Percentiles rank a stretch among this genome's conserved stretches.
Conservation (phyloP, 2,329 filamentous ascomycete species). For the Sclerotiophoma versabilis region DNA sequence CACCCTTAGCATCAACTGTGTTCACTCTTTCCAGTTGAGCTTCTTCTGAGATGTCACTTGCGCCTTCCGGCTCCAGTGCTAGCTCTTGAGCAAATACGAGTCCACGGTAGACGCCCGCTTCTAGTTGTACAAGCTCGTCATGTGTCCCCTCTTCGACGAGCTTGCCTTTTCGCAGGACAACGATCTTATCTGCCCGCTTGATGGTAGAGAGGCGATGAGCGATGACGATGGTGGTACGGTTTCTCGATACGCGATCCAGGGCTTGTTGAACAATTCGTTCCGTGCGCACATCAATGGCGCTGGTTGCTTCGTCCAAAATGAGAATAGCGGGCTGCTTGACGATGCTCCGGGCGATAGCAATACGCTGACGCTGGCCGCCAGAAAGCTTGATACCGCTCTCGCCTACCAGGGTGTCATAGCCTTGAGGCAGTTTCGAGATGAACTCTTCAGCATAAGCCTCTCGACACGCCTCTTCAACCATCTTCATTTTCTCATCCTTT, state of each 20-base stretch:
- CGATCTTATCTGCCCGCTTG: slow-evolving; percentile 78
- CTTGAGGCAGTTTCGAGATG: slow-evolving; percentile 54
- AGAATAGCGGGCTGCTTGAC: slow-evolving; percentile 71
- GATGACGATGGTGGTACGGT: slow-evolving; percentile 77
- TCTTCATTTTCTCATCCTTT: slow-evolving; percentile 63
- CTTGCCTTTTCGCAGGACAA: slow-evolving; percentile 75
- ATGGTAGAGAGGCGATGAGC: slow-evolving; percentile 79
- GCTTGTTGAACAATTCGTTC: slow-evolving; percentile 64
- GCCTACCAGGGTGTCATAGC: slow-evolving; percentile 77
- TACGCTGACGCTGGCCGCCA: slow-evolving; percentile 84
- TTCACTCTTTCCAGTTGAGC: slow-evolving; percentile 13
- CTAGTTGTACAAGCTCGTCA: slow-evolving; percentile 68
- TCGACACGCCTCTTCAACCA: slow-evolving; percentile 55
- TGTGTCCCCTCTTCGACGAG: slow-evolving; percentile 80
- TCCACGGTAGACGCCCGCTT: slow-evolving; percentile 69
- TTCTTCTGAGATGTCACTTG: slow-evolving; percentile 9
- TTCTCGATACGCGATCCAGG: slow-evolving; percentile 66
- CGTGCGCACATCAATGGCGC: slow-evolving; percentile 65
- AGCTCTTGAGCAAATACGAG: slow-evolving; percentile 63
- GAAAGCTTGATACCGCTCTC: slow-evolving; percentile 80
- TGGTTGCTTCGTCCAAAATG: slow-evolving; percentile 79
- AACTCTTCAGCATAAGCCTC: slow-evolving; percentile 51
- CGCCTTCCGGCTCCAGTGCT: slow-evolving; percentile 32
- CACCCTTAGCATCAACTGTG: slow-evolving; percentile 24
- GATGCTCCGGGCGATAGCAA: slow-evolving; percentile 77